Evolutionary conservation across 192 early-diverging fungal species (phyloP).

Genomic region (Lobosporangium transversale): DNA sequence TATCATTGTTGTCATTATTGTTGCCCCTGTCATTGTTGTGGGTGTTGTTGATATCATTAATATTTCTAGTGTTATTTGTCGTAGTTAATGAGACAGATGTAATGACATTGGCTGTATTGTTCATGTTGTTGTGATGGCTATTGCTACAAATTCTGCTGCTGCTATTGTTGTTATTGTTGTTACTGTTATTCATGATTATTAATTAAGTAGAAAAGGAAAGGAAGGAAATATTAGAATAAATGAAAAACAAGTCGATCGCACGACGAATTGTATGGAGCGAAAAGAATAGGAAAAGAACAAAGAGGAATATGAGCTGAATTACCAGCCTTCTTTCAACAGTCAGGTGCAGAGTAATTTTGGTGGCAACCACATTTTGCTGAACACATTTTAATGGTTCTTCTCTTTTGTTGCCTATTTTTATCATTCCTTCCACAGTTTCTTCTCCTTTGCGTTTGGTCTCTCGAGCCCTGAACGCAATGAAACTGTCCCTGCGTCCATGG

Average conservation of each 20-base stretch:
- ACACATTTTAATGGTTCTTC: too few relatives aligned
- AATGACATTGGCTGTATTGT: background rate
- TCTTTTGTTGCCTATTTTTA: too few relatives aligned
- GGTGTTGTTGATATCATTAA: background rate
- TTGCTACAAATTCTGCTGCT: background rate
- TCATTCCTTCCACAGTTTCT: too few relatives aligned
- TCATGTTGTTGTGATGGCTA: background rate
- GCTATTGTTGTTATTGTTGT: background rate
- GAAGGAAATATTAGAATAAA: too few relatives aligned
- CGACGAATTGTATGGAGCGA: background rate
- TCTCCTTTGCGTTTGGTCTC: too few relatives aligned
- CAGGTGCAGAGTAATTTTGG: background rate
- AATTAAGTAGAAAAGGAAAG: too few relatives aligned
- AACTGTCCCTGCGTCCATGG: too few relatives aligned
- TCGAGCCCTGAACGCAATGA: too few relatives aligned
- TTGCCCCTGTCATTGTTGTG: background rate
- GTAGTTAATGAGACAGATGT: slow-evolving; percentile 1
- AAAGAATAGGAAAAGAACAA: background rate
- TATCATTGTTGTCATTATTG: background rate
- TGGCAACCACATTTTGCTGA: background rate
- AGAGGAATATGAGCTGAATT: background rate
- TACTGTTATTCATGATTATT: background rate
- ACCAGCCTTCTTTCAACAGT: background rate
- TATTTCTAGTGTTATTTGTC: background rate
- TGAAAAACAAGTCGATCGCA: background rate